Evolutionary conservation across 768 basidiomycete genomes (phyloP).

Genomic region (Tylopilus intermedius): DNA sequence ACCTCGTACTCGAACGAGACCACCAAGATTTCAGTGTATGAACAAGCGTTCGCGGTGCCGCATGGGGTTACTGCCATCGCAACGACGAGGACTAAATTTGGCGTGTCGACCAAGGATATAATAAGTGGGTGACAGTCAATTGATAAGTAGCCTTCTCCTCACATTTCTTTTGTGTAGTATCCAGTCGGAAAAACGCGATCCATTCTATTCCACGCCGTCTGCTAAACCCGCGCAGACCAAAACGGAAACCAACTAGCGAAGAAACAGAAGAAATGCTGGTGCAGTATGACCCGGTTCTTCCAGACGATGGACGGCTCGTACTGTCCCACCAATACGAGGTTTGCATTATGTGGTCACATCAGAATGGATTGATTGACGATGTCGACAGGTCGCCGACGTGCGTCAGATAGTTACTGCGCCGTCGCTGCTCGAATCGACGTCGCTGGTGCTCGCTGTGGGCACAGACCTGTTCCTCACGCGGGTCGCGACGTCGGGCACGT

Average conservation of each 20-base stretch:
- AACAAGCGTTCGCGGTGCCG: slow-evolving; percentile 69
- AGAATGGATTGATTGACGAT: neutral
- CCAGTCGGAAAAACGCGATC: slow-evolving; percentile 69
- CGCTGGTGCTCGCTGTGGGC: slow-evolving; percentile 80
- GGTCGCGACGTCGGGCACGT: slow-evolving; percentile 81
- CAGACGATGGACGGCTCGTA: slow-evolving; percentile 57
- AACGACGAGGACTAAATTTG: slow-evolving; percentile 80
- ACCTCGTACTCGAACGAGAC: slow-evolving; percentile 53
- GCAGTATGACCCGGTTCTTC: slow-evolving; percentile 77
- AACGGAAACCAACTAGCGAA: slow-evolving; percentile 63
- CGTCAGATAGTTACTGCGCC: slow-evolving; percentile 71
- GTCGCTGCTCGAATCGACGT: slow-evolving; percentile 86
- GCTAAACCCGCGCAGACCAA: slow-evolving; percentile 81
- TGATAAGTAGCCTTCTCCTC: neutral
- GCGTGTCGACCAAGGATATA: slow-evolving; percentile 81
- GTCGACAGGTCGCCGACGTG: slow-evolving; percentile 59
- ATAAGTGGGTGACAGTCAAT: slow-evolving; percentile 53
- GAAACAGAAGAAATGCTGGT: slow-evolving; percentile 85
- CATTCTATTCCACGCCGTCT: slow-evolving; percentile 67
- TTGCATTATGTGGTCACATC: slow-evolving; percentile 10
- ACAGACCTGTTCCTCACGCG: slow-evolving; percentile 87
- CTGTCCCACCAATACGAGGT: slow-evolving; percentile 57
- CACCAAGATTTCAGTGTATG: slow-evolving; percentile 50
- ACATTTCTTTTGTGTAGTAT: slow-evolving; percentile 46
- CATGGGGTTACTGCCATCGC: slow-evolving; percentile 63